Evolutionary conservation across 225 moss, liverwort and hornwort genomes (phyloP).

Genomic region (Straminergon stramineum): DNA sequence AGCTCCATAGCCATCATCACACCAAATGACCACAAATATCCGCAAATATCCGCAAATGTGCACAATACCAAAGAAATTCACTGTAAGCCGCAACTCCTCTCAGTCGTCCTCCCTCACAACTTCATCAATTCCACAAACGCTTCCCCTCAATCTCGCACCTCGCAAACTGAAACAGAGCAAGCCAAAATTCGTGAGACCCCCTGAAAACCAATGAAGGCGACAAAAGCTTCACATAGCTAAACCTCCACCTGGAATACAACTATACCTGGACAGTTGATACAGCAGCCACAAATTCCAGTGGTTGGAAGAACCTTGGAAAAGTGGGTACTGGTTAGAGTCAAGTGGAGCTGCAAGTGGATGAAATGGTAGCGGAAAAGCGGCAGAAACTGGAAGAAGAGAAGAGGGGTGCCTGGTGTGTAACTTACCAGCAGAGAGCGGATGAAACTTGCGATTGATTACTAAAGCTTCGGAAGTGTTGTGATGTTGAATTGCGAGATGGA

Average conservation of each 20-base stretch:
- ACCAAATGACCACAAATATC: not conserved
- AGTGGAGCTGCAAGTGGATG: not conserved
- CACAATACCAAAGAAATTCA: not conserved
- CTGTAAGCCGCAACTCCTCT: not conserved
- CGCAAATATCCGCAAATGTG: not conserved
- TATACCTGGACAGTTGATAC: not conserved
- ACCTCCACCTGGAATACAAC: not conserved
- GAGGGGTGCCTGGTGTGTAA: not conserved
- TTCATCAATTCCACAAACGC: not conserved
- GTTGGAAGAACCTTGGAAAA: not conserved
- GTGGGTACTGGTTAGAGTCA: not conserved
- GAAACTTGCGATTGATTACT: not conserved
- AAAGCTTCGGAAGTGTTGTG: not conserved
- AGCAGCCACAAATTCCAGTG: not conserved
- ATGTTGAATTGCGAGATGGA: not conserved
- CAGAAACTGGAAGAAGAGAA: not conserved
- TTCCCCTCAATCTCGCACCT: not conserved
- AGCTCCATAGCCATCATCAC: conserved; percentile 36
- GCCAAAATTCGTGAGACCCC: not conserved
- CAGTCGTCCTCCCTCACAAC: not conserved
- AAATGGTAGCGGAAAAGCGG: not conserved
- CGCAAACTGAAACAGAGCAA: not conserved
- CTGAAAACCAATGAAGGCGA: too few relatives aligned
- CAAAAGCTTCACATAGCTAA: not conserved
- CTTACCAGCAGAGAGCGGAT: not conserved